Evolutionary conservation across 2,329 filamentous ascomycete genomes (phyloP), one percentile per base, ranked within the genome.

Genomic region (Fusarium sterilihyphosum): DNA sequence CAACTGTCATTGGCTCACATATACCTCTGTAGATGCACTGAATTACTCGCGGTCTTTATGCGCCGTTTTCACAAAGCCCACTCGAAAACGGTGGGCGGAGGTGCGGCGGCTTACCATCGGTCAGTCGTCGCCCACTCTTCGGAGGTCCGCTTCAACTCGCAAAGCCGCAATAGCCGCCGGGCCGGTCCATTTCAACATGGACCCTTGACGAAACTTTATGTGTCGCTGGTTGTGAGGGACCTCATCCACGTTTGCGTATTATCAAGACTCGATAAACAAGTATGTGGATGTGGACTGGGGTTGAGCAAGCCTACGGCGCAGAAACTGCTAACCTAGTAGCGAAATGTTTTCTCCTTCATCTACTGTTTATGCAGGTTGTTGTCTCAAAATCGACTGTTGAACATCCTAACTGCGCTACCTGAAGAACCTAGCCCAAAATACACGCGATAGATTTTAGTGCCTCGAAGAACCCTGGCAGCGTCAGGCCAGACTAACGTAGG

Each of bases 111-210:
- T 75, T 75, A 75, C 62, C 61, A 73, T 75, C 73, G 66, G 73
- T 67, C 64, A 70, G 70, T 46, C 72, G 64, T 74, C 65, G 61
- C 64, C 59, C 73, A 71, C 59, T 62, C 46, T 65, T 72, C 70
- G 62, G 65, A 59, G 58, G 71, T 61, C 66, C 65, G 61, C 67
- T 70, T 68, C 71, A 52, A 66, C 50, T 65, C 40, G 54, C 53
- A 62, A 67, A 78, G 75, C 75, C 77, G 77, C 77, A 78, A 78
- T 74, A 78, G 77, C 75, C 77, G 77, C 77, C 77, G 75, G 77
- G 66, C 77, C 77, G 77, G 76, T 73, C 76, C 76, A 77, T 70
- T 56, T 69, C 49, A 65, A 63, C 56, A 65, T 56, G 47, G 46
- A 58, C 47, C 70, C 65, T 69, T 68, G 26, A 53, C 61, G 65